Conservation (phyloP, 2,329 filamentous ascomycete genomes). For the Colletotrichum chrysophilum region DNA sequence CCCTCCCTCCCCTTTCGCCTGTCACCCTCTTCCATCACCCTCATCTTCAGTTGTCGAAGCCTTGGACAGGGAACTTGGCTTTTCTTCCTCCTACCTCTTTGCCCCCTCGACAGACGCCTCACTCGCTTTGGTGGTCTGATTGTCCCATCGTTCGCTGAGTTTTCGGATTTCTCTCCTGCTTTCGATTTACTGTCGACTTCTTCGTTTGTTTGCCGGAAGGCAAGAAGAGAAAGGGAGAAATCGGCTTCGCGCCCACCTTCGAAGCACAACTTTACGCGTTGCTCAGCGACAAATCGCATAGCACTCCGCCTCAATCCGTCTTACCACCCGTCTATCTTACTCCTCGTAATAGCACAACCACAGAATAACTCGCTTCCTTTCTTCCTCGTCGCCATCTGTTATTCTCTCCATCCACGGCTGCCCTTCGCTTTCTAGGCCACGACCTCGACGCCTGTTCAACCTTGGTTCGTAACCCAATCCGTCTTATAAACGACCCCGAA, state of each 20-base stretch:
- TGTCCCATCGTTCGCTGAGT: constrained; percentile 39
- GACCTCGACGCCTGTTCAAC: neutral
- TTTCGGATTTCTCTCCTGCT: constrained; percentile 23
- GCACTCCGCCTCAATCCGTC: neutral
- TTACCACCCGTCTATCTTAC: neutral
- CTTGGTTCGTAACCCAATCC: neutral
- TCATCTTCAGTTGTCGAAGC: neutral
- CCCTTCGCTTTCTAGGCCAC: neutral
- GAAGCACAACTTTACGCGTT: constrained; percentile 10
- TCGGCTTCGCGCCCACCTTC: neutral
- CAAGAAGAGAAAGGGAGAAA: constrained; percentile 5
- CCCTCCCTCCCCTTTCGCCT: constrained; percentile 3
- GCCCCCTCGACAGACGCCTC: constrained; percentile 46
- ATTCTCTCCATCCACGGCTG: neutral
- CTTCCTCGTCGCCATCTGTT: neutral
- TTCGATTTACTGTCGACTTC: constrained; percentile 12
- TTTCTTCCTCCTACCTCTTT: constrained; percentile 28
- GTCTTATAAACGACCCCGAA: constrained; percentile 12
- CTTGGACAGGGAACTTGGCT: constrained; percentile 20
- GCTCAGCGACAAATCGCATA: constrained; percentile 9
- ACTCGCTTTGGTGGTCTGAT: constrained; percentile 63
- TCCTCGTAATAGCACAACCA: neutral
- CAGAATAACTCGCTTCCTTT: neutral
- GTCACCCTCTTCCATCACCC: constrained; percentile 21
- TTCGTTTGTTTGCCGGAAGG: neutral